Base-by-base conservation (phyloP, 805 yeast species). In the Candida multigemmis region DNA sequence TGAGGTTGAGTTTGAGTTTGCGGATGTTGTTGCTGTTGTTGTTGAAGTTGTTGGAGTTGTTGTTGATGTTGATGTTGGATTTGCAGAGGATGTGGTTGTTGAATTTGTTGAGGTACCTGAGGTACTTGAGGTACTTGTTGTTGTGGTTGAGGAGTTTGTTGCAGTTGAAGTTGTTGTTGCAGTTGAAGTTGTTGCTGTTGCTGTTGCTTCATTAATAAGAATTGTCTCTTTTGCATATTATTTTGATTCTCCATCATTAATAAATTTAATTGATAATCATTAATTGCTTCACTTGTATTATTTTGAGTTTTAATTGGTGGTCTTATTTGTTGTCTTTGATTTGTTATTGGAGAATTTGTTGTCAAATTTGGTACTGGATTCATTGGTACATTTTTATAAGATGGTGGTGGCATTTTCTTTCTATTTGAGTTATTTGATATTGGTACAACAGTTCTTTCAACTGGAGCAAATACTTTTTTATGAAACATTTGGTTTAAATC, bases 21-120 rank as follows among this genome's bases (percentile, higher is more conserved):
- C 22, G 41, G 56, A 26, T 43, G 56, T 30, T 47, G 47, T 38
- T 52, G 61, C 35, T 56, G 66, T 25, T 48, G 53, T 19, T 14
- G 20, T 16, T 23, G 31, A 6, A 17, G 28, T 16, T 26, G 34
- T 18, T 21, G 33, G 7, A 22, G 29, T 3, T 12, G 24, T 11
- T 13, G 30, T 7, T 22, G 25, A 13, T 23, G 31, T 9, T 10
- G 7, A 18, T 23, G 26, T 4, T 23, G 26, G 12, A 23, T 23
- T 14, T 23, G 25, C 11, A 13, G 25, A 14, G 25, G 17, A 15
- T 13, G 18, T 23, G 15, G 18, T 14, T 16, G 19, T 14, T 16
- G 28, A 4, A 7, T 19, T 5, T 15, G 14, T 14, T 26, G 29
- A 3, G 23, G 15, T 16, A 19, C 12, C 12, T 25, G 17, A 4